Base-by-base conservation (phyloP, 108 stramenopile genomes). In the Cyclotella atomus region DNA sequence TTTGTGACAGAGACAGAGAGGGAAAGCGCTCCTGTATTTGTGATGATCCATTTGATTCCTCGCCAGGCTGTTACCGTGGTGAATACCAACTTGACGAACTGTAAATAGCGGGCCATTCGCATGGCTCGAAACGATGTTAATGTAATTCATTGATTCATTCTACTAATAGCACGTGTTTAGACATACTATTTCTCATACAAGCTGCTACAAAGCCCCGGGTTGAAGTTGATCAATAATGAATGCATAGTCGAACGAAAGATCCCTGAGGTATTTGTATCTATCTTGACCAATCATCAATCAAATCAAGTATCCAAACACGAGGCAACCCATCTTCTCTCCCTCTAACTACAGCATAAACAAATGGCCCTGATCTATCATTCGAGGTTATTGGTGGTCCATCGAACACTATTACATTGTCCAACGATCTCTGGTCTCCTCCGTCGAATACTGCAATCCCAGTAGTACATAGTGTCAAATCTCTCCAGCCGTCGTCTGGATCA, bases 211-310 rank as follows among this genome's bases (percentile, higher is more conserved):
- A n/a, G n/a, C n/a, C n/a, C n/a, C n/a, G 25, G 29, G 23, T 34
- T 90, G 93, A 21, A 95, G 78, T 53, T 87, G 72, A 57, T 96
- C 93, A 54, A 98, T 41, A 5, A 97, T 61, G 70, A 95, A 97
- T 34, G 95, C 92, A 65, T 89, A 96, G 50, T 97, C 96, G 65
- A 97, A 95, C 3, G 97, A 91, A 35, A 82, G 79, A 66, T 97
- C 97, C 23, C 84, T 69, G 38, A 95, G 68, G 70, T 96, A 91
- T 59, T 96, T 95, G 93, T 99, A 99, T 6, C 98, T 87, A 74
- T 99, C 97, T 16, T 82, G 78, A 14, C 96, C 97, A 38, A 36
- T 66, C 76, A 21, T 80, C 35, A 17, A 65, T 68, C 49, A 77
- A 47, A 29, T 83, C 61, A 12, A 87, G 65, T 33, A 91, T 71